Percentiles rank a stretch among this genome's conserved stretches.
Evolutionary conservation across 257 asterid species (phyloP).

Genomic region (Echium plantagineum): DNA sequence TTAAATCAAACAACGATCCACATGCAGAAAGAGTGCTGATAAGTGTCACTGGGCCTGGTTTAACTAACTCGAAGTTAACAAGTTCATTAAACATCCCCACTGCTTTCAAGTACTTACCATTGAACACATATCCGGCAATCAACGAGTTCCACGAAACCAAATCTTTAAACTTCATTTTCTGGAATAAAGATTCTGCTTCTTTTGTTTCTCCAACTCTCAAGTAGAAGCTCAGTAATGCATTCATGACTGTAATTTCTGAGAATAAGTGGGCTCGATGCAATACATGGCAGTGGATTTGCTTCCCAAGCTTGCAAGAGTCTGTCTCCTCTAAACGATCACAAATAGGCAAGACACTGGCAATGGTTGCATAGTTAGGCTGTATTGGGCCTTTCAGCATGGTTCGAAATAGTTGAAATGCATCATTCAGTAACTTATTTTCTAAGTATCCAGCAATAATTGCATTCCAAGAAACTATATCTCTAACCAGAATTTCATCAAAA

Average conservation of each 20-base stretch:
- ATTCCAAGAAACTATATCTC: constrained; percentile 76
- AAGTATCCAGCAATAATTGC: constrained; percentile 65
- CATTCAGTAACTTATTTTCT: constrained; percentile 40
- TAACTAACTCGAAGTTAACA: constrained; percentile 18
- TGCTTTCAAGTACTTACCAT: constrained; percentile 48
- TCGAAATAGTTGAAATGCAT: constrained; percentile 40
- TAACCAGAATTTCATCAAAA: constrained; percentile 44
- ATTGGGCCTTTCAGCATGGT: constrained; percentile 36
- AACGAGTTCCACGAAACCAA: constrained; percentile 71
- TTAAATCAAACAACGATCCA: constrained; percentile 31
- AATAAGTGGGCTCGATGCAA: constrained; percentile 32
- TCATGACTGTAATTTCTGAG: constrained; percentile 20
- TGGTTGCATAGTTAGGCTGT: constrained; percentile 61
- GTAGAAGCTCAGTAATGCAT: constrained; percentile 69
- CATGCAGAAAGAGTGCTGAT: constrained; percentile 70
- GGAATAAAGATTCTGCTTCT: constrained; percentile 44
- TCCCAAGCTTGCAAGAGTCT: constrained; percentile 30
- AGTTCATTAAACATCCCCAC: constrained; percentile 33
- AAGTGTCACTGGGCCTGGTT: constrained; percentile 56
- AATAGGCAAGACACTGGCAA: constrained; percentile 46
- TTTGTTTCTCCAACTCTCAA: constrained; percentile 35
- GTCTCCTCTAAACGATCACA: constrained; percentile 35
- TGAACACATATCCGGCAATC: constrained; percentile 55
- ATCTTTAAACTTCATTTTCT: constrained; percentile 41
- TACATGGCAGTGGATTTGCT: constrained; percentile 55